Conservation (phyloP, 2,329 filamentous ascomycete species). For the Colletotrichum sp. region DNA sequence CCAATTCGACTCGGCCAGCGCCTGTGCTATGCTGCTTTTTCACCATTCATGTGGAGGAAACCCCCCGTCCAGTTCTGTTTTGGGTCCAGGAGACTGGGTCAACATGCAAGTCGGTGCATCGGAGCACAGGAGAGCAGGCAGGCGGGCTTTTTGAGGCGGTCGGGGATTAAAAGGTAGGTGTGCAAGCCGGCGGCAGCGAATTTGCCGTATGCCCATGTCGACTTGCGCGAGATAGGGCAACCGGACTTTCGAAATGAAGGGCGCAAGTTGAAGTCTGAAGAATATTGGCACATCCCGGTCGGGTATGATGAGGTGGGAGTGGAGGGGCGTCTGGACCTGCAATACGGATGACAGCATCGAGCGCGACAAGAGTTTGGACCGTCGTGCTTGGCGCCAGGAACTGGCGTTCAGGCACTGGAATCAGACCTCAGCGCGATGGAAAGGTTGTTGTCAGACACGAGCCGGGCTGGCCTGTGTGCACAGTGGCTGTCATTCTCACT, state of each 20-base stretch:
- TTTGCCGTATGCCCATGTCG: not conserved
- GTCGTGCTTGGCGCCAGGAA: not conserved
- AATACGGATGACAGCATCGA: not conserved
- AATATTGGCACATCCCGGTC: not conserved
- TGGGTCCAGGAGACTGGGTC: not conserved
- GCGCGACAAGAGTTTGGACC: not conserved
- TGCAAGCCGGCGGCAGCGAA: not conserved
- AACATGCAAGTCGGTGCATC: conserved; percentile 1
- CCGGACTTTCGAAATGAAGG: not conserved
- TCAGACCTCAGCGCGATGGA: not conserved
- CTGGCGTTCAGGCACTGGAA: not conserved
- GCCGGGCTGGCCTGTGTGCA: not conserved
- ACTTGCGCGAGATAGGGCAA: not conserved
- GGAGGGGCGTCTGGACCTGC: not conserved
- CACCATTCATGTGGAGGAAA: not conserved
- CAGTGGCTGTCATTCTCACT: not conserved
- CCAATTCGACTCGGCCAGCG: not conserved
- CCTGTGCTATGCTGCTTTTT: not conserved
- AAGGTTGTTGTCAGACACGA: not conserved
- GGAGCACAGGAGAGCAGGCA: not conserved
- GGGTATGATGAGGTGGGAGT: not conserved
- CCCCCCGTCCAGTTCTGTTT: not conserved
- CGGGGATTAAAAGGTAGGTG: not conserved
- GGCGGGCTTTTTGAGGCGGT: not conserved
- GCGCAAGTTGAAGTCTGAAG: not conserved